Percentiles rank a stretch among this genome's conserved stretches.
phyloP scores from a whole-genome alignment of 1,284 basidiomycete species.

The Microbotryum violaceum region DNA sequence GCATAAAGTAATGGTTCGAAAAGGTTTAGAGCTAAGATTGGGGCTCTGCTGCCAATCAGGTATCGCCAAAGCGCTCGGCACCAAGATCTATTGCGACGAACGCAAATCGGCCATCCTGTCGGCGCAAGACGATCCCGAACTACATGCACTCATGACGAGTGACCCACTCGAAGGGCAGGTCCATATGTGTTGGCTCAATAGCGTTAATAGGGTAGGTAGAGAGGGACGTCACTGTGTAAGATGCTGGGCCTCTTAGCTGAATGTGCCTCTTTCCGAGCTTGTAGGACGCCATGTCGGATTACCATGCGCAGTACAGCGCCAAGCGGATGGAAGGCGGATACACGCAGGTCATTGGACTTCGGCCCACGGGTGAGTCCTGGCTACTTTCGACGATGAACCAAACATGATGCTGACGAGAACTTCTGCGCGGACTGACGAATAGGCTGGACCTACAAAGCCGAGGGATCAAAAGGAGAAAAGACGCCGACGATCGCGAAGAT shows the following conservation, averaged over 20 bases:
- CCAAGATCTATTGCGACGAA: conserved; percentile 84
- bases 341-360: conserved; percentile 67
- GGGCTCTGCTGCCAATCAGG: not conserved
- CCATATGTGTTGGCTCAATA: conserved; percentile 71
- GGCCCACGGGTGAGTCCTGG: conserved; percentile 63
- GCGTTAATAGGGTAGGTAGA: too few relatives aligned
- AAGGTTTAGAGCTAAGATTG: not conserved
- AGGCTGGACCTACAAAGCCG: conserved; percentile 36
- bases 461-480: conserved; percentile 38
- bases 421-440: conserved; percentile 11
- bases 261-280: conserved; percentile 29
- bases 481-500: conserved; percentile 31
- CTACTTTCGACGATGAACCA: not conserved
- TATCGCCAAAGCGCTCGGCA: conserved; percentile 62
- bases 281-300: conserved; percentile 67
- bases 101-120: conserved; percentile 70
- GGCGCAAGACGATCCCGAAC: conserved; percentile 72
- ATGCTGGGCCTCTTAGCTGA: conserved; percentile 48
- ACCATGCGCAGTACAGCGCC: conserved; percentile 63
- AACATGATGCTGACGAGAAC: not conserved
- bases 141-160: conserved; percentile 67
- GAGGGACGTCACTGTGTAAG: too few relatives aligned
- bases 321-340: conserved; percentile 48
- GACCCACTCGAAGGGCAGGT: conserved; percentile 71
- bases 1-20: not conserved